Percentiles rank a stretch among this genome's conserved stretches.
Evolutionary conservation across 805 yeast genomes (phyloP).

Genomic region (Myxozyma kluyveri): DNA sequence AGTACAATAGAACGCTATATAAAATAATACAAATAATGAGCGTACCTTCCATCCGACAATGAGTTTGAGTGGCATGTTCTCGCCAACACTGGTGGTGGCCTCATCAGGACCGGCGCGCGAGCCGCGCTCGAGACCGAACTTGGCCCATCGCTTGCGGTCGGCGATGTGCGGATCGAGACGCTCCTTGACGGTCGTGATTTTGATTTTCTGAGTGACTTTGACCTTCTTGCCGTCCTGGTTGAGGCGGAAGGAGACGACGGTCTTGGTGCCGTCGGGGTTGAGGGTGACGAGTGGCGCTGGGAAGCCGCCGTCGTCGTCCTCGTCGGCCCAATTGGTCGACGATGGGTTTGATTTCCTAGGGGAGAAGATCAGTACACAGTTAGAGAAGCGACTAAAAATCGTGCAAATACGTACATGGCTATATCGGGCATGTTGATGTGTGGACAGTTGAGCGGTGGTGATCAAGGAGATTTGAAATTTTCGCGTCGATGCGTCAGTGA

Average conservation of each 20-base stretch:
- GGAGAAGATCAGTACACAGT: not conserved
- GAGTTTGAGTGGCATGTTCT: slow-evolving; percentile 70
- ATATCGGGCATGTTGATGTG: slow-evolving; percentile 22
- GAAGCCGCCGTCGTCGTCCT: slow-evolving; percentile 42
- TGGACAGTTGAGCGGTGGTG: not conserved
- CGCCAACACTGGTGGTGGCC: slow-evolving; percentile 85
- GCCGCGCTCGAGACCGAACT: slow-evolving; percentile 77
- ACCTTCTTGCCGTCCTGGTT: slow-evolving; percentile 78
- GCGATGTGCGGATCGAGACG: slow-evolving; percentile 83
- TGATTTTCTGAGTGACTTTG: slow-evolving; percentile 81
- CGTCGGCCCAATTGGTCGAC: slow-evolving; percentile 61
- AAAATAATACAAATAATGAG: not conserved
- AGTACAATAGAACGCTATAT: not conserved
- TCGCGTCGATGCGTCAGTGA: too few relatives aligned
- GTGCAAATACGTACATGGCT: slow-evolving; percentile 16
- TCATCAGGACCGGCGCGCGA: slow-evolving; percentile 82
- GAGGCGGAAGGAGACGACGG: slow-evolving; percentile 68
- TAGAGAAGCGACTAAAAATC: not conserved
- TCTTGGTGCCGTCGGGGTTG: slow-evolving; percentile 86
- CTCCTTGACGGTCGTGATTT: slow-evolving; percentile 72
- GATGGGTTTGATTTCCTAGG: slow-evolving; percentile 13
- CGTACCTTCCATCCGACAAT: slow-evolving; percentile 41
- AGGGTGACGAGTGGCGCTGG: slow-evolving; percentile 70
- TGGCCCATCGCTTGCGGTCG: slow-evolving; percentile 80
- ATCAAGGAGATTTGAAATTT: not conserved